Evolutionary conservation across 345 rosid species (phyloP).

Genomic region (Ailanthus altissimus): DNA sequence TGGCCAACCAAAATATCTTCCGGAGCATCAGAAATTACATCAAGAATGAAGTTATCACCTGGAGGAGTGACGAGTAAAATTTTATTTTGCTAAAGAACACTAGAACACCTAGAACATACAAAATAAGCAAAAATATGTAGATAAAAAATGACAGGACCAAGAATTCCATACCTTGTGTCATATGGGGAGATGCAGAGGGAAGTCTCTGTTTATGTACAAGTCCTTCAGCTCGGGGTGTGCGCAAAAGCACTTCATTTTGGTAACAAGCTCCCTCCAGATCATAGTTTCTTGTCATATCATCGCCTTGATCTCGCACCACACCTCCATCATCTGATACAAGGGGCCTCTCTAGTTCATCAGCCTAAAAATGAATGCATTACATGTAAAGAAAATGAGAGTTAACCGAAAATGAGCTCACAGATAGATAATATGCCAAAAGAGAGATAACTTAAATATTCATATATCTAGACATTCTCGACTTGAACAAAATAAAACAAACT

Average conservation of each 20-base stretch:
- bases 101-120: slow-evolving; percentile 18
- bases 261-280: slow-evolving; percentile 71
- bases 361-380: slow-evolving; percentile 29
- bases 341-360: slow-evolving; percentile 70
- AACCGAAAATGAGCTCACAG: not conserved
- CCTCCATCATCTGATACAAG: slow-evolving; percentile 59
- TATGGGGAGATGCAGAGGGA: slow-evolving; percentile 50
- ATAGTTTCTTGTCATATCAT: slow-evolving; percentile 54
- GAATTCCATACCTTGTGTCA: slow-evolving; percentile 41
- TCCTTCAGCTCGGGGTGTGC: slow-evolving; percentile 49
- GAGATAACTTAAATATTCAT: not conserved
- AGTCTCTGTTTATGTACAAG: slow-evolving; percentile 70
- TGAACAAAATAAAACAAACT: not conserved
- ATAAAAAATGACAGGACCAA: slow-evolving; percentile 13
- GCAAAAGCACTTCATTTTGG: slow-evolving; percentile 62
- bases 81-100: slow-evolving; percentile 7
- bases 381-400: not conserved
- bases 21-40: slow-evolving; percentile 54
- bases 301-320: slow-evolving; percentile 43
- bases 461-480: not conserved
- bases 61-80: slow-evolving; percentile 17
- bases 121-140: not conserved
- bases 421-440: slow-evolving; percentile 2
- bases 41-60: slow-evolving; percentile 71
- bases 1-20: slow-evolving; percentile 64